These are phyloP conservation scores for Lactarius indigo DNA, from an alignment of 768 basidiomycete species.

Conservation along the genomic window DNA sequence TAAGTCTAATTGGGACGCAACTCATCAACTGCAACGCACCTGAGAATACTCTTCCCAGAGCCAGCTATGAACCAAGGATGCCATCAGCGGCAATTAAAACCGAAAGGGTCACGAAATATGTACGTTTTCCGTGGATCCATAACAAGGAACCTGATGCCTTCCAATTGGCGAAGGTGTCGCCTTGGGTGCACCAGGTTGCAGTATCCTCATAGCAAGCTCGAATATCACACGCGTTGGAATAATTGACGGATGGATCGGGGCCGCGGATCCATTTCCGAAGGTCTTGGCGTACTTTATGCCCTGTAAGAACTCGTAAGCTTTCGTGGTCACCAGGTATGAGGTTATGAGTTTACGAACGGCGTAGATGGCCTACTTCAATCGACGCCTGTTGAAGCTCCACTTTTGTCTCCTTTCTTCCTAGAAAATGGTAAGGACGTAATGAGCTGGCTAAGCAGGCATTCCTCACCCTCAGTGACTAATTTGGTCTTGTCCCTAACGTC, in stretches of 20 bases:
- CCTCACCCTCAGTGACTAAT: not conserved
- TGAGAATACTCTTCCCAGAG: slow-evolving; percentile 12
- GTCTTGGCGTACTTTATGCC: not conserved
- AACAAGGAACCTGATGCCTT: not conserved
- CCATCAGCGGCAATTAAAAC: not conserved
- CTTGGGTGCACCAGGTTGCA: not conserved
- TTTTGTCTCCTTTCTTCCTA: not conserved
- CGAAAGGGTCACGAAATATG: not conserved
- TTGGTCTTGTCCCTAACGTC: not conserved
- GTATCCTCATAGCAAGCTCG: not conserved
- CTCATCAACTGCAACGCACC: not conserved
- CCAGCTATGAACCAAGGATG: not conserved
- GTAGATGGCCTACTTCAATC: not conserved
- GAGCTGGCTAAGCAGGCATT: too few species aligned
- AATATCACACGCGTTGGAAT: not conserved
- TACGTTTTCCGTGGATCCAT: slow-evolving; percentile 8
- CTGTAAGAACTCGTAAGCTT: not conserved
- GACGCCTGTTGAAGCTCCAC: not conserved
- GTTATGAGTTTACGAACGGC: not conserved
- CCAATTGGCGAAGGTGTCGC: not conserved
- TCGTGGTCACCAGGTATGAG: not conserved
- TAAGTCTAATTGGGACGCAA: not conserved
- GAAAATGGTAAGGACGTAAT: not conserved
- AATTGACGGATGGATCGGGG: slow-evolving; percentile 2
- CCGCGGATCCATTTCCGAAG: not conserved